Evolutionary conservation across 169 alveolate species (phyloP).

Genomic region (Plasmodium vivax): DNA sequence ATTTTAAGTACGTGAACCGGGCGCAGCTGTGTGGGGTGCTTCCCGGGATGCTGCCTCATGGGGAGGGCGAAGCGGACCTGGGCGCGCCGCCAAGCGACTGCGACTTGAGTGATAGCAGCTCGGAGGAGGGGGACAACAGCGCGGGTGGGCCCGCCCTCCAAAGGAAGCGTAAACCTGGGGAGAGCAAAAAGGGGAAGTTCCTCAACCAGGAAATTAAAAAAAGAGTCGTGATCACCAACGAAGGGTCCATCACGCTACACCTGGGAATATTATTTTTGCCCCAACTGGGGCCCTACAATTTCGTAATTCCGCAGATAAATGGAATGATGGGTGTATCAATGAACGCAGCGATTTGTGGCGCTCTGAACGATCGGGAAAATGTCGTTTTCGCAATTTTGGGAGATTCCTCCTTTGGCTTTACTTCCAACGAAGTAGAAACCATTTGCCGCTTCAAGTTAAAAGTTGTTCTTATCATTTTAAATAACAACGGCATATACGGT

Average conservation of each 20-base stretch:
- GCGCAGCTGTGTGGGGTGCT: not conserved
- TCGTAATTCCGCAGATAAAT: conserved; percentile 55
- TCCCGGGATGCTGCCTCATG: not conserved
- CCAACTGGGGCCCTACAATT: conserved; percentile 51
- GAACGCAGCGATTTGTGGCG: conserved; percentile 59
- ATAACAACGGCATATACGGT: conserved; percentile 71
- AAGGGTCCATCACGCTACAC: conserved; percentile 55
- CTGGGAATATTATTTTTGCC: conserved; percentile 66
- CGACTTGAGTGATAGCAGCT: conserved; percentile 28
- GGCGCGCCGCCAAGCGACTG: conserved; percentile 25
- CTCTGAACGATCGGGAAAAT: conserved; percentile 24
- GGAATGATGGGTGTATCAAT: conserved; percentile 74
- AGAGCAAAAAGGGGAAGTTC: not conserved
- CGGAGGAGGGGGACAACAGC: not conserved
- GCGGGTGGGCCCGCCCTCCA: not conserved
- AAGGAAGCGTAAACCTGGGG: not conserved
- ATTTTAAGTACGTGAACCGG: not conserved
- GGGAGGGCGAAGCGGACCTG: not conserved
- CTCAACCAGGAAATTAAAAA: conserved; percentile 21
- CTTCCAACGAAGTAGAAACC: conserved; percentile 71
- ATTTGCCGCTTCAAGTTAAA: conserved; percentile 45
- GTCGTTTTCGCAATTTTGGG: conserved; percentile 52
- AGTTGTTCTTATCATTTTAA: conserved; percentile 49
- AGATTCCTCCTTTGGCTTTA: conserved; percentile 71
- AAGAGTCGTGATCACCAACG: conserved; percentile 46